Base-by-base conservation (phyloP, 352 stramenopile genomes). In the Pythium aristosporum region DNA sequence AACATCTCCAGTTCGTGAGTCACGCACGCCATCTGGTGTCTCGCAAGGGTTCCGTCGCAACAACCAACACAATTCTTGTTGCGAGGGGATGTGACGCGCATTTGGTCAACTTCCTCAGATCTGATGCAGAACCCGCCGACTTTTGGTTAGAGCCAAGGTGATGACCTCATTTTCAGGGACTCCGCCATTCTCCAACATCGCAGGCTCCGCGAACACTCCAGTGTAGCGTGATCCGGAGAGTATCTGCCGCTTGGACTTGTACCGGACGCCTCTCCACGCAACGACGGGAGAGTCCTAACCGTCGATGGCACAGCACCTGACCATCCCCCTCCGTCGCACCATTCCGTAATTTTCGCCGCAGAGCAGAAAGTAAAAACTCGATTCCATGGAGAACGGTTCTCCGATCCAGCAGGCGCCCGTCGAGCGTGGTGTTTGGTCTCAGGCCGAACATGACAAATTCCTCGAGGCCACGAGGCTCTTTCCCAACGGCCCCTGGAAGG, bases 401-500 rank as follows among this genome's bases (percentile, higher is more conserved):
- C 53, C 37, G 34, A 39, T 39, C 34, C 34, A 39, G 34, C 34
- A 39, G 15, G 10, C 32, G 34, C 36, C 51, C n/a, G 23, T 34
- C 21, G 46, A 55, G 15, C 46, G 57, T 18, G 57, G 57, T 15
- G 46, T 65, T 1, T 72, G 65, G 65, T 59, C 58, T 13, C 20
- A 56, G 37, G 28, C 44, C 12, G 65, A 72, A 42, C 65, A 72
- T 21, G 65, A 72, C 23, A 62, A 56, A 30, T 72, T 72, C 37
- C 50, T 72, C 36, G 49, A 68, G 9, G 65, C 59, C 2, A 63
- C 65, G 6, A 28, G 55, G 10, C 41, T 54, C 12, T 72, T 57
- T 36, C 65, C 65, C 5, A 51, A 59, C 15, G 59, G 59, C 12
- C 59, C 59, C 10, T 66, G 59, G 59, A 58, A 59, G 30, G 25